Percentiles rank a stretch among this genome's conserved stretches.
Conservation (phyloP, 441 rosid species). For the Euphorbia schlechtendalii region DNA sequence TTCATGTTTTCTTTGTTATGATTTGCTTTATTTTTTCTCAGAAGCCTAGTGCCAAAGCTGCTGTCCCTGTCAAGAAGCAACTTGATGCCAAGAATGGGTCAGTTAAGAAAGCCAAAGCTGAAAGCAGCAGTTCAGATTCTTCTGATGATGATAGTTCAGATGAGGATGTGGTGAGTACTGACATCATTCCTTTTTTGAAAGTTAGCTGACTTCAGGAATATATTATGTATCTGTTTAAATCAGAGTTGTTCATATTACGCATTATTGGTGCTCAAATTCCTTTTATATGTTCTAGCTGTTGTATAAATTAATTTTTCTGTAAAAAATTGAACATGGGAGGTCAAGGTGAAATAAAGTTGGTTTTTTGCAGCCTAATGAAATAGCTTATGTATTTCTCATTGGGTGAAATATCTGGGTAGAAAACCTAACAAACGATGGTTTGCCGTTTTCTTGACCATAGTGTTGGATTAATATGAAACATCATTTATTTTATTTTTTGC, state of each 20-base stretch:
- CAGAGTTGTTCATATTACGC: background rate
- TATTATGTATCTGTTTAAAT: background rate
- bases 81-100: slow-evolving; percentile 30
- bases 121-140: slow-evolving; percentile 18
- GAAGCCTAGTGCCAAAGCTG: slow-evolving; percentile 16
- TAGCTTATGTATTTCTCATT: background rate
- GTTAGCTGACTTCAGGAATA: background rate
- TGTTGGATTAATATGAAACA: background rate
- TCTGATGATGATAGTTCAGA: slow-evolving; percentile 28
- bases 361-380: background rate
- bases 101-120: slow-evolving; percentile 23
- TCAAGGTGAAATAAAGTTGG: background rate
- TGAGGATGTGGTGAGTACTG: slow-evolving; percentile 20
- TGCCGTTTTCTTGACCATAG: background rate
- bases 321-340: no score
- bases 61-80: slow-evolving; percentile 26
- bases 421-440: background rate
- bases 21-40: background rate
- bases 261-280: background rate
- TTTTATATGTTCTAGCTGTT: background rate
- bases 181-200: background rate
- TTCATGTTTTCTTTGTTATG: background rate
- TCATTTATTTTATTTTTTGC: background rate
- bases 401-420: background rate
- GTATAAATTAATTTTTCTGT: background rate